Evolutionary conservation across 768 basidiomycete species (phyloP).

Genomic region (Trametes coccinea): DNA sequence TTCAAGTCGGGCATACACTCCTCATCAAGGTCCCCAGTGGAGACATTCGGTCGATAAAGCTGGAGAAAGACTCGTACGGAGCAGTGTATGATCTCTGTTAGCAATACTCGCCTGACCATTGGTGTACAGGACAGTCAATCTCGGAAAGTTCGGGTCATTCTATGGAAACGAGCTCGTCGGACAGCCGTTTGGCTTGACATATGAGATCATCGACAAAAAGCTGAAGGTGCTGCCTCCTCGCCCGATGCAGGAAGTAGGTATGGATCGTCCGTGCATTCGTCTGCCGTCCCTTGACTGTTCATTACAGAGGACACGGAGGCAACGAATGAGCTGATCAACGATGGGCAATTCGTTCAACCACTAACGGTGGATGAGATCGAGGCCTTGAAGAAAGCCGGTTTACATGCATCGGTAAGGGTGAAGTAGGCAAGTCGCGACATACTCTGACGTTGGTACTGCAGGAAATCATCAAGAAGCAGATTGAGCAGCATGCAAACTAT

Average conservation of each 20-base stretch:
- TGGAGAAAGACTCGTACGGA: slow-evolving; percentile 71
- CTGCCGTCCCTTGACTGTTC: slow-evolving; percentile 6
- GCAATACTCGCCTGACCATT: slow-evolving; percentile 12
- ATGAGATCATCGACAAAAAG: slow-evolving; percentile 78
- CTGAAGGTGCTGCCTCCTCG: slow-evolving; percentile 62
- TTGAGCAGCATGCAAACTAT: slow-evolving; percentile 90
- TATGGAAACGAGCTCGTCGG: slow-evolving; percentile 73
- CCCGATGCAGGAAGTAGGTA: slow-evolving; percentile 80
- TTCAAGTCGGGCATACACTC: slow-evolving; percentile 74
- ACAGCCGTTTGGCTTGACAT: slow-evolving; percentile 84
- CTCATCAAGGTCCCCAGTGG: slow-evolving; percentile 79
- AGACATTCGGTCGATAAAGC: slow-evolving; percentile 71
- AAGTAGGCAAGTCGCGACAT: background rate
- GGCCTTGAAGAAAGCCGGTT: slow-evolving; percentile 76
- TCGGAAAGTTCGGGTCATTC: slow-evolving; percentile 90
- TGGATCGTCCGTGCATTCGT: slow-evolving; percentile 26
- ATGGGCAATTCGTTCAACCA: slow-evolving; percentile 81
- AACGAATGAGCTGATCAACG: slow-evolving; percentile 94
- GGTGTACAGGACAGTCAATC: slow-evolving; percentile 55
- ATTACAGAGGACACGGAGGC: slow-evolving; percentile 90
- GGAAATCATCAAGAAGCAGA: slow-evolving; percentile 95
- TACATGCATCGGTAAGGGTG: slow-evolving; percentile 60
- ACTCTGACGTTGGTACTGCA: slow-evolving; percentile 34
- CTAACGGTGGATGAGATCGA: slow-evolving; percentile 84
- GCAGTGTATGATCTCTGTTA: background rate